These are phyloP conservation scores for Neurospora sp. DNA, from an alignment of 495 filamentous ascomycete species.

Conservation along the genomic window DNA sequence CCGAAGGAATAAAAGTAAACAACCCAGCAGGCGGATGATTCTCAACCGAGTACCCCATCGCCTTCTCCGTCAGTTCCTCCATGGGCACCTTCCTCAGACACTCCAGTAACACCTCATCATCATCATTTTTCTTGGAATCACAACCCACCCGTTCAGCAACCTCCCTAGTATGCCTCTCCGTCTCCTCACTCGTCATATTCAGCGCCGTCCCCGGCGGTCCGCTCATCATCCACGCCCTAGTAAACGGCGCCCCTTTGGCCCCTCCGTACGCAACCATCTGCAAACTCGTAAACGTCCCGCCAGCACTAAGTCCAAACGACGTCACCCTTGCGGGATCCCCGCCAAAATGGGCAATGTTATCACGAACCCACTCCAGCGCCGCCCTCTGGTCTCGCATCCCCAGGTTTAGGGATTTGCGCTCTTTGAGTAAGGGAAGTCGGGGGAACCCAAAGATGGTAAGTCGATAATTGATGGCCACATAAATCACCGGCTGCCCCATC, in stretches of 20 bases:
- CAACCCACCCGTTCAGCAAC: constrained; percentile 20
- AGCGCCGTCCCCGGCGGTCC: constrained; percentile 33
- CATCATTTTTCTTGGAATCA: constrained; percentile 1
- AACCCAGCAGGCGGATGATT: constrained; percentile 15
- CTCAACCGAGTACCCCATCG: constrained; percentile 12
- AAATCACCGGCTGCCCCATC: constrained; percentile 25
- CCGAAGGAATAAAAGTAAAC: constrained; percentile 19
- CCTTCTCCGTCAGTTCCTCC: constrained; percentile 19
- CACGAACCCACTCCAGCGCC: constrained; percentile 26
- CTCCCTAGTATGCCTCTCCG: constrained; percentile 23
- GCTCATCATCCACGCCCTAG: constrained; percentile 31
- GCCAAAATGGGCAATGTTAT: constrained; percentile 44
- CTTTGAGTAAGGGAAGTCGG: neutral
- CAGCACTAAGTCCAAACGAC: constrained; percentile 5
- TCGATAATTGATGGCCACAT: constrained; percentile 23
- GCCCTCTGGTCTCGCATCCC: constrained; percentile 22
- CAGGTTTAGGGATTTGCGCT: constrained; percentile 16
- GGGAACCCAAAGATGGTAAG: constrained; percentile 13
- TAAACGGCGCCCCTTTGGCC: constrained; percentile 20
- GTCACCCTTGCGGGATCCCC: constrained; percentile 23
- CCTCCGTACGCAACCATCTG: constrained; percentile 27
- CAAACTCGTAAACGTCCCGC: constrained; percentile 19
- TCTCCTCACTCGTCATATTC: constrained; percentile 27
- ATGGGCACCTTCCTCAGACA: constrained; percentile 25
- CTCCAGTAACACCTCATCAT: constrained; percentile 13